A percentile compares a stretch with the other conserved stretches of the same genome.
These are phyloP conservation scores for Tricholoma furcatifolium DNA, from an alignment of 768 basidiomycete genomes.

Conservation along the genomic window DNA sequence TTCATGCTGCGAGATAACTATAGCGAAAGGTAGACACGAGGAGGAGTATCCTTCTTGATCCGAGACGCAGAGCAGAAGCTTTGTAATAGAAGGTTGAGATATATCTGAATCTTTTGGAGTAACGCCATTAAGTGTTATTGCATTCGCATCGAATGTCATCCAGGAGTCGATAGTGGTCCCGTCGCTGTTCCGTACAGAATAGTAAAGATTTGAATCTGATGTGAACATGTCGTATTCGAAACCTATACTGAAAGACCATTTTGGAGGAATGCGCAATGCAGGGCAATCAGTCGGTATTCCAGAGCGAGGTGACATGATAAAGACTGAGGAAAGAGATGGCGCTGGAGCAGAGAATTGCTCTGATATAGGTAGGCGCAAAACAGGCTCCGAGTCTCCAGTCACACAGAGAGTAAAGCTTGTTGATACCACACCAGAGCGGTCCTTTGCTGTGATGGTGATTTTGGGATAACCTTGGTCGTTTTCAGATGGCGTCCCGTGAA, in stretches of 20 bases:
- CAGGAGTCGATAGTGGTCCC: slow-evolving; percentile 75
- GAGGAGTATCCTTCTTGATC: slow-evolving; percentile 75
- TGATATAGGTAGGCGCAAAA: slow-evolving; percentile 48
- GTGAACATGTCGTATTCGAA: slow-evolving; percentile 65
- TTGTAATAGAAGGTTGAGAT: slow-evolving; percentile 39
- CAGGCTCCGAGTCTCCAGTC: slow-evolving; percentile 51
- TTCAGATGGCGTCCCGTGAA: slow-evolving; percentile 66
- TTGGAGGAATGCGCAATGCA: slow-evolving; percentile 68
- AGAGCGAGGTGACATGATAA: slow-evolving; percentile 57
- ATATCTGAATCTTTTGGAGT: slow-evolving; percentile 50
- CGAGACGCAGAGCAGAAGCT: slow-evolving; percentile 64
- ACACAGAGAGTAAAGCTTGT: slow-evolving; percentile 58
- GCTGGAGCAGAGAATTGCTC: slow-evolving; percentile 62
- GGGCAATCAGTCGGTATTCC: slow-evolving; percentile 51
- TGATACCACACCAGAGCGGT: slow-evolving; percentile 47
- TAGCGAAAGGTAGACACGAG: slow-evolving; percentile 53
- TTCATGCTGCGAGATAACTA: slow-evolving; percentile 70
- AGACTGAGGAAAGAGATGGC: slow-evolving; percentile 75
- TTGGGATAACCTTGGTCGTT: slow-evolving; percentile 61
- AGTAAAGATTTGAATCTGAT: slow-evolving; percentile 49
- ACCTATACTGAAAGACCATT: slow-evolving; percentile 92
- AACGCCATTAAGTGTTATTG: slow-evolving; percentile 77
- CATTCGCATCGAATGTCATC: slow-evolving; percentile 66
- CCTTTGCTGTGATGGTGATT: slow-evolving; percentile 65
- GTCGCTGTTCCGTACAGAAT: slow-evolving; percentile 61